Base-by-base conservation (phyloP, 768 basidiomycete genomes). In the Leccinum imitatum region DNA sequence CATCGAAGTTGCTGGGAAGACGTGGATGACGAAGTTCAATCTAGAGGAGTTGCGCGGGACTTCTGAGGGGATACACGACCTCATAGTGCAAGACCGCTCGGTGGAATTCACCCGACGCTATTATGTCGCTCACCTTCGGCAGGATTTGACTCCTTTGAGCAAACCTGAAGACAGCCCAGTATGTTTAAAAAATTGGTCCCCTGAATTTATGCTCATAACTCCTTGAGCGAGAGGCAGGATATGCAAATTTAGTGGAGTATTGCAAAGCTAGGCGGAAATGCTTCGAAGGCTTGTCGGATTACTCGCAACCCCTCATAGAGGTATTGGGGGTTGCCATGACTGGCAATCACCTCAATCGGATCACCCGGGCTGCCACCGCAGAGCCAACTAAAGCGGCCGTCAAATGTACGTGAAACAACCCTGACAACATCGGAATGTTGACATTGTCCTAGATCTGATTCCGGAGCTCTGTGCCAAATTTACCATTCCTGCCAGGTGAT, bases 401-500 rank as follows among this genome's bases (percentile, higher is more conserved):
- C 6, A 90, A 88, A 76, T 89, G 91, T 90, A 70, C 33, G 84
- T 62, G 57, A 56, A 57, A 21, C 31, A 46, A 35, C 56, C 63
- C 63, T 69, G 66, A 63, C 39, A 33, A 21, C 58, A n/a, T 46
- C 68, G 67, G 69, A 56, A 62, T 71, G 66, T 59, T 72, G 65
- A 73, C 59, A 54, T 64, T 47, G 60, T 61, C 57, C 9, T 68
- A 93, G 91, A 89, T 70, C 78, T 93, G 44, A 91, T 93, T 65
- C 92, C 92, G n/a, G 92, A 93, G 70, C 76, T 93, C 15, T 90
- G 87, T 67, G 81, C 80, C 47, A 89, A 84, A 67, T 86, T 83
- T 67, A 87, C 86, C 10, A 77, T 92, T 60, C 85, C 90, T 37
- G 87, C 87, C 25, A 90, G 86, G 91, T 89, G 63, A 64, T 70